Percentiles rank a stretch among this genome's conserved stretches.
These are phyloP conservation scores for Ophiocordyceps camponoti-leonardi DNA, from an alignment of 2,329 filamentous ascomycete species.

Conservation along the genomic window DNA sequence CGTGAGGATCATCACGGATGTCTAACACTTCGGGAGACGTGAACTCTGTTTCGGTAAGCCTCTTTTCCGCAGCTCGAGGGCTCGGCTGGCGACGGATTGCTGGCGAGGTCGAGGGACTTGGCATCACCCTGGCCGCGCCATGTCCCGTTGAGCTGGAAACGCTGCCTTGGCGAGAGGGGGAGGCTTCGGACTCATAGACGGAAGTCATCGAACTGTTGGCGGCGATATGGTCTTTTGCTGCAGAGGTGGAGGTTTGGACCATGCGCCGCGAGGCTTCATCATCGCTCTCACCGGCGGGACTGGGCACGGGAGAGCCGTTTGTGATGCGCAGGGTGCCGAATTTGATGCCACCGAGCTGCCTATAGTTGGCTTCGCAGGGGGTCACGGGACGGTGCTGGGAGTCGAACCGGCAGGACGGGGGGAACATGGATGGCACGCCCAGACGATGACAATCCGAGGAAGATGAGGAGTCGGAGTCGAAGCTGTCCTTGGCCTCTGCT, in stretches of 20 bases:
- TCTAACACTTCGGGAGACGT: constrained; percentile 16
- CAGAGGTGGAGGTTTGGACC: background rate
- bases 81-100: background rate
- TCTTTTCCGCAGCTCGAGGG: background rate
- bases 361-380: constrained; percentile 37
- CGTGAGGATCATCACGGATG: constrained; percentile 24
- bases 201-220: background rate
- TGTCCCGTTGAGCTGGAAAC: background rate
- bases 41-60: constrained; percentile 9
- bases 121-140: background rate
- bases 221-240: background rate
- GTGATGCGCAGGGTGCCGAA: constrained; percentile 45
- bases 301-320: constrained; percentile 37
- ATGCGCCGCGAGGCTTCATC: background rate
- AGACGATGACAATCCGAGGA: background rate
- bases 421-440: constrained; percentile 20
- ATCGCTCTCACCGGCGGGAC: constrained; percentile 7
- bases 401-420: constrained; percentile 5
- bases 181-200: background rate
- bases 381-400: constrained; percentile 13
- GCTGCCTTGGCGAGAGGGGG: background rate
- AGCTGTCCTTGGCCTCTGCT: constrained; percentile 1
- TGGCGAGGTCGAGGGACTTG: background rate
- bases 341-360: constrained; percentile 43
- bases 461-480: too few species aligned